Percentiles rank a stretch among this genome's conserved stretches.
phyloP scores from a whole-genome alignment of 106 monocot genomes.

The Cymbidium sinense region DNA sequence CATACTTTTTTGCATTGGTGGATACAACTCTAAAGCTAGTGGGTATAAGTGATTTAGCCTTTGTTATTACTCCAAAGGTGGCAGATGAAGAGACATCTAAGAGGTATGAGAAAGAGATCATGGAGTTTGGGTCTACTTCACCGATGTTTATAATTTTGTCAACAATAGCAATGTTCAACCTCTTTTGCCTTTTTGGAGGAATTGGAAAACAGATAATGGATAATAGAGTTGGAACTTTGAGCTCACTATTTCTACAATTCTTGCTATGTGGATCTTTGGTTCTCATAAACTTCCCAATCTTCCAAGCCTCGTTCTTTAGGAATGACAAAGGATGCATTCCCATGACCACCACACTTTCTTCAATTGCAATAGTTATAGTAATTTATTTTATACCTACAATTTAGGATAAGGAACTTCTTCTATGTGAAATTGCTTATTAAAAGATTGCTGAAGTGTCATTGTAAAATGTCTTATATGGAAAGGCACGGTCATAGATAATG shows the following conservation, averaged over 20 bases:
- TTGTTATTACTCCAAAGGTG: slow-evolving; percentile 47
- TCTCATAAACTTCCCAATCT: slow-evolving; percentile 46
- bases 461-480: too few species aligned
- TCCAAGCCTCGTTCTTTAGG: slow-evolving; percentile 48
- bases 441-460: neutral
- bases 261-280: slow-evolving; percentile 33
- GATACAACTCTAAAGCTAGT: slow-evolving; percentile 40
- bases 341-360: slow-evolving; percentile 22
- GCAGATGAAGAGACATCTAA: slow-evolving; percentile 30
- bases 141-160: slow-evolving; percentile 35
- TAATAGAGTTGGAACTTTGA: neutral
- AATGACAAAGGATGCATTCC: slow-evolving; percentile 50
- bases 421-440: neutral
- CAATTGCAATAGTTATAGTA: slow-evolving; percentile 11
- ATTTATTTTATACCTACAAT: neutral
- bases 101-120: slow-evolving; percentile 50
- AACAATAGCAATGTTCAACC: slow-evolving; percentile 40
- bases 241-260: slow-evolving; percentile 33
- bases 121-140: slow-evolving; percentile 52
- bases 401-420: neutral
- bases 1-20: slow-evolving; percentile 49
- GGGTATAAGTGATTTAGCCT: slow-evolving; percentile 29
- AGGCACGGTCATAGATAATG: too few species aligned
- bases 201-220: slow-evolving; percentile 17
- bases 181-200: slow-evolving; percentile 31